Evolutionary conservation across 208 protist genomes (phyloP), one percentile per base, ranked within the genome.

Genomic region (Trypanosoma avium): DNA sequence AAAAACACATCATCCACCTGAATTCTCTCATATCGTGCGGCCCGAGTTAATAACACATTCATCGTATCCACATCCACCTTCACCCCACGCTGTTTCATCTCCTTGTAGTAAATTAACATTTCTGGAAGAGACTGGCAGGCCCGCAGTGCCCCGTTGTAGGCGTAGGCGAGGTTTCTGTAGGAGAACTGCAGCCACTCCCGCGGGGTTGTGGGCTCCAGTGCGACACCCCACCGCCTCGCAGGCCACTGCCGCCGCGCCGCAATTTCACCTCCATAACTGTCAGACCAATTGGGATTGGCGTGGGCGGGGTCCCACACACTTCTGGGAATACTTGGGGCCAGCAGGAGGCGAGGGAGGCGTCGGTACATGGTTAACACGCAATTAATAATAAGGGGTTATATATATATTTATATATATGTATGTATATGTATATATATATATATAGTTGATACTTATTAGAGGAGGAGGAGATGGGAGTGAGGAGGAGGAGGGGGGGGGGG

Each of bases 51-150:
- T 10, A 96, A 54, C 13, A 82, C 80, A 70, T 85, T 93, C 62
- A 94, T 60, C 10, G 90, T 96, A 67, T 96, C 90, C 36, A 93
- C 81, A 62, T 96, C 90, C 53, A 96, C 85, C 76, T 93, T 90
- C 29, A 96, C 90, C 4, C 84, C 86, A 3, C 90, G 90, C 70
- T 84, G 74, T 76, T 92, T 93, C 87, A 96, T 96, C 69, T 96
- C 86, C 61, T 81, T 88, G 72, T 96, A 96, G 69, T 86, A 89
- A n/a, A 78, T 48, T 2, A 93, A 53, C 90, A 93, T 93, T 71
- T 92, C 82, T 0, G 90, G 87, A 54, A 96, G 90, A 4, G 78
- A 83, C 5, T 67, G 50, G 66, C 87, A 93, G n/a, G 85, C 75
- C 0, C 90, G 81, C 65, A 96, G 72, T 3, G 90, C 86, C n/a